A percentile compares a stretch with the other conserved stretches of the same genome.
Evolutionary conservation across 257 asterid species (phyloP).

Genomic region (Nicotiana undulata): DNA sequence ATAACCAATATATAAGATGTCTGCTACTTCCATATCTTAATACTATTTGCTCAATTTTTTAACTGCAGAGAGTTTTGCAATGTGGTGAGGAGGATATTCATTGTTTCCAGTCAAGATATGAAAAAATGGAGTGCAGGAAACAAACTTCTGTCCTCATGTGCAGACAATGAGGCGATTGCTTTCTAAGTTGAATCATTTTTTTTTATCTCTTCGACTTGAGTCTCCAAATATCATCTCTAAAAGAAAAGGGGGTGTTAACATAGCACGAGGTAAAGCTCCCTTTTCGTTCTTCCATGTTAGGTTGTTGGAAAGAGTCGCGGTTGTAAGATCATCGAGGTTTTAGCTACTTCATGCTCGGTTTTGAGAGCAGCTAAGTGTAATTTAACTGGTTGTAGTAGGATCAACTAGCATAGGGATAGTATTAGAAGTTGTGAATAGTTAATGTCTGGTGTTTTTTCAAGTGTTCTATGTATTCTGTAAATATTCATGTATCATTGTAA

Average conservation of each 20-base stretch:
- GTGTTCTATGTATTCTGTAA: not conserved
- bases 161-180: slow-evolving; percentile 33
- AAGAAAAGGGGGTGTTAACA: not conserved
- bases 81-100: slow-evolving; percentile 70
- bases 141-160: slow-evolving; percentile 36
- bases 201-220: not conserved
- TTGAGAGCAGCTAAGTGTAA: slow-evolving; percentile 16
- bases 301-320: not conserved
- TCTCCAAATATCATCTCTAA: not conserved
- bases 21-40: not conserved
- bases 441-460: not conserved
- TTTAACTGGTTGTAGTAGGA: slow-evolving; percentile 15
- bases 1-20: not conserved
- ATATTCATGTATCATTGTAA: too few relatives aligned
- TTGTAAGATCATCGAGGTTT: not conserved
- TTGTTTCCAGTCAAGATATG: slow-evolving; percentile 68
- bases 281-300: not conserved
- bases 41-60: not conserved
- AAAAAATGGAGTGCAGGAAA: slow-evolving; percentile 58
- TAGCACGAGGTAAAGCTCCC: not conserved
- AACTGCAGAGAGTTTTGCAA: slow-evolving; percentile 66
- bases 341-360: slow-evolving; percentile 21
- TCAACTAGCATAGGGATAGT: slow-evolving; percentile 8
- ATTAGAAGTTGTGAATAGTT: too few relatives aligned
- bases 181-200: not conserved